A percentile compares a stretch with the other conserved stretches of the same genome.
Conservation (phyloP, 2,329 filamentous ascomycete species). For the Aspergillus felis region DNA sequence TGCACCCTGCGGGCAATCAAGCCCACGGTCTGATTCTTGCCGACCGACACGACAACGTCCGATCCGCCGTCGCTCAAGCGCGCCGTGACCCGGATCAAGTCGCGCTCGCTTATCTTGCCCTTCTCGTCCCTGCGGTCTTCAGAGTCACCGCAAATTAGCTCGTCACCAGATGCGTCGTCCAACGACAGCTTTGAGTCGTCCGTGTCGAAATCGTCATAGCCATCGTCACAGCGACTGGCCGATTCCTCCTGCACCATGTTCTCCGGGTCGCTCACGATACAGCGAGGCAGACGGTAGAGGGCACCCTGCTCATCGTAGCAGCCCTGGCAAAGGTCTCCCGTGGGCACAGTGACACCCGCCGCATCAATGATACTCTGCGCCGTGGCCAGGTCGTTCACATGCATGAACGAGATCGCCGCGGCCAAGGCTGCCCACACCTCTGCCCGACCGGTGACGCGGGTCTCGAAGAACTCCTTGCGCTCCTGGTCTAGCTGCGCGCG, state of each 20-base stretch:
- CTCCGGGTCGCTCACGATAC: slow-evolving; percentile 64
- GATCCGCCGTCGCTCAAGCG: slow-evolving; percentile 62
- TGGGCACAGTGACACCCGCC: slow-evolving; percentile 69
- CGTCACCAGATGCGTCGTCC: slow-evolving; percentile 39
- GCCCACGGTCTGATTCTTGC: slow-evolving; percentile 61
- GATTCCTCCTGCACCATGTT: slow-evolving; percentile 44
- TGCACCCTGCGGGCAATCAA: slow-evolving; percentile 60
- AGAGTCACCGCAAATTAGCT: slow-evolving; percentile 33
- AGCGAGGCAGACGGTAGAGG: slow-evolving; percentile 65
- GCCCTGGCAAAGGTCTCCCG: slow-evolving; percentile 67
- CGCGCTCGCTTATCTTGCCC: slow-evolving; percentile 55
- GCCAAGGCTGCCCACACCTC: slow-evolving; percentile 79
- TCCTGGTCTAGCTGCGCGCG: slow-evolving; percentile 65
- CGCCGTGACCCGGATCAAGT: slow-evolving; percentile 56
- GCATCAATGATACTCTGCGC: slow-evolving; percentile 80
- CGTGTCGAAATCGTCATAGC: slow-evolving; percentile 20
- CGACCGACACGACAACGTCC: slow-evolving; percentile 59
- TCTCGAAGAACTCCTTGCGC: slow-evolving; percentile 84
- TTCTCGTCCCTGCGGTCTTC: slow-evolving; percentile 53
- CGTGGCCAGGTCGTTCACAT: slow-evolving; percentile 58
- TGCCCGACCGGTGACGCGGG: slow-evolving; percentile 68
- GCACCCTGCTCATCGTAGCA: slow-evolving; percentile 69
- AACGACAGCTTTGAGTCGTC: slow-evolving; percentile 34
- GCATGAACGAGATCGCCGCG: slow-evolving; percentile 64
- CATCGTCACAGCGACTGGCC: slow-evolving; percentile 17